Evolutionary conservation across 192 early-diverging fungal genomes (phyloP).

Genomic region (Coemansia sp.): DNA sequence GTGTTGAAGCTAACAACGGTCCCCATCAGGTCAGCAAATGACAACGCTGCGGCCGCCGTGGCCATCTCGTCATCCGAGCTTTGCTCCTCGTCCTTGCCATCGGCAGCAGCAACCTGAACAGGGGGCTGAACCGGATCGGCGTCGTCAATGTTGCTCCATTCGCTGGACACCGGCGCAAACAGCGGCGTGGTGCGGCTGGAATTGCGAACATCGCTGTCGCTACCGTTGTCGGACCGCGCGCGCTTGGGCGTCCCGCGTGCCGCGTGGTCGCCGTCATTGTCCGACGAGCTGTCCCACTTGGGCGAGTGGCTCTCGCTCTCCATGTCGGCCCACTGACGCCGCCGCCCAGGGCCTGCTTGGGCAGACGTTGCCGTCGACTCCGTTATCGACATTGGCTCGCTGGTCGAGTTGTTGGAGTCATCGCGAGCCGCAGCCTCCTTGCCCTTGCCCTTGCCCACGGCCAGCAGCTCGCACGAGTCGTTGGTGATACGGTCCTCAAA

Average conservation of each 20-base stretch:
- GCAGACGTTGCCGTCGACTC: not conserved
- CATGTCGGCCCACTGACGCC: not conserved
- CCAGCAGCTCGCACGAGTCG: conserved; percentile 32
- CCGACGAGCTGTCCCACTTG: conserved; percentile 14
- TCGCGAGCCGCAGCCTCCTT: not conserved
- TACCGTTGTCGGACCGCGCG: conserved; percentile 32
- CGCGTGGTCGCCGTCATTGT: conserved; percentile 2
- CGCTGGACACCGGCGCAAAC: not conserved
- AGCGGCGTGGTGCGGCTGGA: not conserved
- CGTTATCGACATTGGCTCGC: not conserved
- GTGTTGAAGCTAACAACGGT: conserved; percentile 21
- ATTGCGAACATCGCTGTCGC: conserved; percentile 18
- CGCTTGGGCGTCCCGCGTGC: conserved; percentile 32
- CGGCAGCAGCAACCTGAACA: not conserved
- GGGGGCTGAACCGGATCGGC: not conserved
- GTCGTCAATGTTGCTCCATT: not conserved
- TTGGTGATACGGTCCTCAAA: conserved; percentile 33
- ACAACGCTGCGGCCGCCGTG: conserved; percentile 22
- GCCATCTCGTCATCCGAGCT: conserved; percentile 33
- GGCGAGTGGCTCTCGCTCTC: conserved; percentile 1
- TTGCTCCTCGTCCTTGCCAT: not conserved
- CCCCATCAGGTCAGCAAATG: conserved; percentile 19
- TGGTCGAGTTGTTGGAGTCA: not conserved
- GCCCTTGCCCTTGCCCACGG: not conserved
- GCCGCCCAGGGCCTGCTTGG: not conserved